Conservation (phyloP, 176 grass and related monocot genomes). For the Oryza nivara region DNA sequence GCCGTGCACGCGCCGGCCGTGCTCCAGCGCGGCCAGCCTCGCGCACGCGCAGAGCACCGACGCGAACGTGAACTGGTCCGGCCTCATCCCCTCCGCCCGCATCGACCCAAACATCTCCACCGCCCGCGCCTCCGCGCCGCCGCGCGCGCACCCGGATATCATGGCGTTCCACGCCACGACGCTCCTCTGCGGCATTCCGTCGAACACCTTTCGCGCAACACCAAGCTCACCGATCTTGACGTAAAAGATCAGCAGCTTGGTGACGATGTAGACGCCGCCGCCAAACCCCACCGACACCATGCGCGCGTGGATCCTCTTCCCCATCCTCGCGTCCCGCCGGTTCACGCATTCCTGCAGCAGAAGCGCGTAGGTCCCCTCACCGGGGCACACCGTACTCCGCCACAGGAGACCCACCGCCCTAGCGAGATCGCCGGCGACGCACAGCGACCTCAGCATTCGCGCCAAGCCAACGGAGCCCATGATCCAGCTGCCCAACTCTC, state of each 20-base stretch:
- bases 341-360: conserved; percentile 59
- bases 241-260: conserved; percentile 60
- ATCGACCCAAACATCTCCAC: conserved; percentile 40
- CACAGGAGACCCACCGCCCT: conserved; percentile 48
- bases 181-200: conserved; percentile 46
- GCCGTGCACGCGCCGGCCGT: conserved; percentile 51
- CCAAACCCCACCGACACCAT: conserved; percentile 49
- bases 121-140: conserved; percentile 20
- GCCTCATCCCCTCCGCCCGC: conserved; percentile 40
- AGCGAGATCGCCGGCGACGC: conserved; percentile 48
- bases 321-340: conserved; percentile 47
- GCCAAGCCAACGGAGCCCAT: conserved; percentile 38
- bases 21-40: conserved; percentile 51
- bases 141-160: conserved; percentile 53
- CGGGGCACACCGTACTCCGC: conserved; percentile 13
- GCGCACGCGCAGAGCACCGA: conserved; percentile 62
- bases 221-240: conserved; percentile 52
- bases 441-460: conserved; percentile 36
- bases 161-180: conserved; percentile 58
- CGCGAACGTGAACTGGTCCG: conserved; percentile 68
- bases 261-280: conserved; percentile 34
- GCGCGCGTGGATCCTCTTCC: conserved; percentile 63
- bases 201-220: conserved; percentile 44
- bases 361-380: conserved; percentile 35
- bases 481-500: not conserved